Evolutionary conservation across 768 basidiomycete species (phyloP).

Genomic region (Russula sp.): DNA sequence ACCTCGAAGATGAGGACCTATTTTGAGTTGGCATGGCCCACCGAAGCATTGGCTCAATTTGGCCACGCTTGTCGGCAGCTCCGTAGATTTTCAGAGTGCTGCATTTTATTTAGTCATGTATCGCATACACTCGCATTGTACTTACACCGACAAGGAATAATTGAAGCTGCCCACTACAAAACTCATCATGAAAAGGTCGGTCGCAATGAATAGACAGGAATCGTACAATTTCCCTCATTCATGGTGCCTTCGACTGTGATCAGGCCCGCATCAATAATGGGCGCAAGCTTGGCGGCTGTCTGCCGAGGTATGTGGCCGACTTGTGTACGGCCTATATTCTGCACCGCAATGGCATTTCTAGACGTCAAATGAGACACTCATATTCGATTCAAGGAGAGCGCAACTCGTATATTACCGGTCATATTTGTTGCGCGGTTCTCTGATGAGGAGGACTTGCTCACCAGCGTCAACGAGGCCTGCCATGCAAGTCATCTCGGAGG

Average conservation of each 20-base stretch:
- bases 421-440: constrained; percentile 61
- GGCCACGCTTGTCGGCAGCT: constrained; percentile 45
- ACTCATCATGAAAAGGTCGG: background rate
- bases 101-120: background rate
- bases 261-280: constrained; percentile 55
- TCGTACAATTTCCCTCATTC: constrained; percentile 61
- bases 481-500: background rate
- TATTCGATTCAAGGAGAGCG: background rate
- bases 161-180: constrained; percentile 35
- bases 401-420: constrained; percentile 42
- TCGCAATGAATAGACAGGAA: background rate
- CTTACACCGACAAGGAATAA: constrained; percentile 61
- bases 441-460: constrained; percentile 62
- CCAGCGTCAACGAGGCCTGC: constrained; percentile 70
- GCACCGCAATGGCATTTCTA: constrained; percentile 76
- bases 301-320: constrained; percentile 73
- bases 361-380: background rate
- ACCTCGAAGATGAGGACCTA: constrained; percentile 39
- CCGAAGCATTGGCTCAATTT: constrained; percentile 56
- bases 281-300: constrained; percentile 53
- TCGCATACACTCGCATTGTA: background rate
- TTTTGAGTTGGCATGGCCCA: constrained; percentile 71
- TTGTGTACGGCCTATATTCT: constrained; percentile 65
- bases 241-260: constrained; percentile 68
- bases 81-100: constrained; percentile 73